Percentiles rank a stretch among this genome's conserved stretches.
Conservation (phyloP, 1,284 basidiomycete species). For the Meripilus lineatus region DNA sequence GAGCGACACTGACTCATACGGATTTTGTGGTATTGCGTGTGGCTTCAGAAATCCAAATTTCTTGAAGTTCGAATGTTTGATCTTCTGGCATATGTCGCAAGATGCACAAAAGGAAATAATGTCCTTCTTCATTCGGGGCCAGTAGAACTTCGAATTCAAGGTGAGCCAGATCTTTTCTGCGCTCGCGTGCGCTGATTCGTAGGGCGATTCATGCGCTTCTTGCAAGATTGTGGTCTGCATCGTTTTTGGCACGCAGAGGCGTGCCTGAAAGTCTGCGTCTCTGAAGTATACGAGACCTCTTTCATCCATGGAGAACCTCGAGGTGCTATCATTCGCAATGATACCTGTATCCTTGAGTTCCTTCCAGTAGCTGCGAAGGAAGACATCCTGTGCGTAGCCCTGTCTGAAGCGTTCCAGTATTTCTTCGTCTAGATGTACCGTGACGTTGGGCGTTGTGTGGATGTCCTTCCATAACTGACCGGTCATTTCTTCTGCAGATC, state of each 20-base stretch:
- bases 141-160: slow-evolving; percentile 21
- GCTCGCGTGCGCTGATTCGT: background rate
- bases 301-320: background rate
- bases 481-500: no score
- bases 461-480: no score
- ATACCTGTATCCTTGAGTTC: background rate
- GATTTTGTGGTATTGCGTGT: slow-evolving; percentile 33
- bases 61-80: slow-evolving; percentile 25
- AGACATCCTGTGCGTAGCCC: no score
- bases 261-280: background rate
- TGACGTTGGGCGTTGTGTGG: no score
- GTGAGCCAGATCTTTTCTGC: background rate
- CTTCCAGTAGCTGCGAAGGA: background rate
- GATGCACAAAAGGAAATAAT: slow-evolving; percentile 15
- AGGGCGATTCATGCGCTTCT: background rate
- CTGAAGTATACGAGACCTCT: background rate
- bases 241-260: background rate
- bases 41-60: slow-evolving; percentile 30
- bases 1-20: slow-evolving; percentile 38
- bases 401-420: no score
- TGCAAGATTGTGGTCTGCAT: background rate
- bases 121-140: slow-evolving; percentile 28
- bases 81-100: slow-evolving; percentile 31
- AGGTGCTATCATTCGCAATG: background rate
- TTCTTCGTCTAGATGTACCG: no score